Evolutionary conservation across 495 filamentous ascomycete genomes (phyloP).

Genomic region (Neurospora sublineolata): DNA sequence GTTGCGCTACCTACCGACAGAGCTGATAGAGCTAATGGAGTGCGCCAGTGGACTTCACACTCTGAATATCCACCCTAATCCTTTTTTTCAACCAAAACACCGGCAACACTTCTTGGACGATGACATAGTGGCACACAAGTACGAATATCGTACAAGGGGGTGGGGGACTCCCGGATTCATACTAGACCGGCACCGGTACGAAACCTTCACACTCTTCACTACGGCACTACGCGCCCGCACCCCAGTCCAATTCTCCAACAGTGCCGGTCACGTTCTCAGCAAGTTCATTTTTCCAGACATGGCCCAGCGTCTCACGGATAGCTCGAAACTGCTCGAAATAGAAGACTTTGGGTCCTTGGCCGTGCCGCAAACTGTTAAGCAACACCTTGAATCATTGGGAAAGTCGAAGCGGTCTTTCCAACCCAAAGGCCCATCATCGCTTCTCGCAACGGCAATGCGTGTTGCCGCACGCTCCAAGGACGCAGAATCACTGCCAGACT

Average conservation of each 20-base stretch:
- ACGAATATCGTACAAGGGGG: not conserved
- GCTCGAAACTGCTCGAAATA: not conserved
- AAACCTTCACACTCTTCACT: slow-evolving; percentile 5
- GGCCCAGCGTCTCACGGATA: not conserved
- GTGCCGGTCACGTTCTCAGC: slow-evolving; percentile 1
- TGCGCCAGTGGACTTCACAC: slow-evolving; percentile 22
- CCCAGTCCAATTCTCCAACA: slow-evolving; percentile 15
- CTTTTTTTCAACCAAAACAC: slow-evolving; percentile 27
- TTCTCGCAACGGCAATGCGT: slow-evolving; percentile 16
- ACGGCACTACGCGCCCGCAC: slow-evolving; percentile 12
- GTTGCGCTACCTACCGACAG: slow-evolving; percentile 59
- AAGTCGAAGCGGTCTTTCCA: not conserved
- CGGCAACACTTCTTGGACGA: not conserved
- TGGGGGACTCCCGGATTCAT: not conserved
- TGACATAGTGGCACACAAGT: not conserved
- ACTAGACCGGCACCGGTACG: not conserved
- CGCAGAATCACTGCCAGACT: not conserved
- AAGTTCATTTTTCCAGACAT: slow-evolving; percentile 9
- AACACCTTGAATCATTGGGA: not conserved
- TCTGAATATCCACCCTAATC: slow-evolving; percentile 36
- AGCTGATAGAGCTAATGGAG: slow-evolving; percentile 50
- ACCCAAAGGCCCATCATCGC: slow-evolving; percentile 10
- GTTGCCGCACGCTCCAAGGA: slow-evolving; percentile 3
- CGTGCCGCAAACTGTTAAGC: slow-evolving; percentile 1
- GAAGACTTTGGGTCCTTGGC: slow-evolving; percentile 14